Conservation (phyloP, 139 green algal species). For the Closterium sp. region DNA sequence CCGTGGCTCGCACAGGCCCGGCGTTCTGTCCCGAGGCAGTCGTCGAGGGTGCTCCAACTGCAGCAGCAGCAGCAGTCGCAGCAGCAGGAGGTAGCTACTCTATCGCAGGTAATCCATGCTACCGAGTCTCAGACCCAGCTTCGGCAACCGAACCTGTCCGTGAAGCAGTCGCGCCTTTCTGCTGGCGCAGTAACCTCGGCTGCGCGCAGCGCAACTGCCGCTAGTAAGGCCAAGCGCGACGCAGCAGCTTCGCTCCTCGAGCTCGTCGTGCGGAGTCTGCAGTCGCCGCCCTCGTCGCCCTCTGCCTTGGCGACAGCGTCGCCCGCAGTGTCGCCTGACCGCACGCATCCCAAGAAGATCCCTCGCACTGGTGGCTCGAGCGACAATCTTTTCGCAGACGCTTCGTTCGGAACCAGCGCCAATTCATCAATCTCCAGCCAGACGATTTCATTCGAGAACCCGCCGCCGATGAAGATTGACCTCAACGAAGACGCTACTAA, state of each 20-base stretch:
- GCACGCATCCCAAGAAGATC: not conserved
- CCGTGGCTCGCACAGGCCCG: not conserved
- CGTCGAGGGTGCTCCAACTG: not conserved
- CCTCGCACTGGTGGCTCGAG: not conserved
- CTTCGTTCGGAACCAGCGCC: no score
- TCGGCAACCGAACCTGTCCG: not conserved
- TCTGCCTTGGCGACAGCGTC: not conserved
- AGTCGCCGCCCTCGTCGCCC: not conserved
- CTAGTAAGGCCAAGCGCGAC: not conserved
- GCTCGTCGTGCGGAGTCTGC: not conserved
- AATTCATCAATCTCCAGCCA: not conserved
- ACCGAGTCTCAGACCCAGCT: not conserved
- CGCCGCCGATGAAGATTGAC: not conserved
- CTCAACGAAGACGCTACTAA: not conserved
- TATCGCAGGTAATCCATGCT: not conserved
- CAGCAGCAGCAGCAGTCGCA: not conserved
- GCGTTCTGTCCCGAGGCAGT: not conserved
- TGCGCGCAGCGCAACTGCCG: not conserved
- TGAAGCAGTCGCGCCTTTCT: not conserved
- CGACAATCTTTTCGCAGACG: not conserved
- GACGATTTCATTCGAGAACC: not conserved
- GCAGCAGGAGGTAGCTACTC: not conserved
- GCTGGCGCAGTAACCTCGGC: not conserved
- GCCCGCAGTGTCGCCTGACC: not conserved
- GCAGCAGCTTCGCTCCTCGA: not conserved